Conservation (phyloP, 768 basidiomycete species). For the Boletus insuetus region DNA sequence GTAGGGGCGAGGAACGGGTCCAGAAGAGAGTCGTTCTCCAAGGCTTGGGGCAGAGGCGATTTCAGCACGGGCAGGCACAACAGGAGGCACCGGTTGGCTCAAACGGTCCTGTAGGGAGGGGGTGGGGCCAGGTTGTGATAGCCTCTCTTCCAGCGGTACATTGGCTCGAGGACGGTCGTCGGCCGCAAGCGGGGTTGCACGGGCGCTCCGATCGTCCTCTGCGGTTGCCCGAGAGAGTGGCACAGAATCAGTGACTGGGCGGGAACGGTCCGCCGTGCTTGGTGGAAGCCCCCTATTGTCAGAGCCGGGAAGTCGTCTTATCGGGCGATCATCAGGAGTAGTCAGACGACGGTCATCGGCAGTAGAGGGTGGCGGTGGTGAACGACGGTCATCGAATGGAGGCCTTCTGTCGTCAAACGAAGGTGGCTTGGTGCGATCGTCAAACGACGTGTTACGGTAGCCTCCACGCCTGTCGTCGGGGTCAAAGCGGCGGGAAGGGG, state of each 20-base stretch:
- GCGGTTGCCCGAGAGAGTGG: constrained; percentile 13
- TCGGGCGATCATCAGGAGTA: constrained; percentile 32
- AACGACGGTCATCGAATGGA: constrained; percentile 29
- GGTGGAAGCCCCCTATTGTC: constrained; percentile 12
- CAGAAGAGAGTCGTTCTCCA: constrained; percentile 42
- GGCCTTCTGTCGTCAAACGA: constrained; percentile 33
- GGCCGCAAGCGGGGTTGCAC: constrained; percentile 13
- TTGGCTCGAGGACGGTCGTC: constrained; percentile 29
- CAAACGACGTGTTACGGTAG: constrained; percentile 15
- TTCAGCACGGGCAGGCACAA: constrained; percentile 19
- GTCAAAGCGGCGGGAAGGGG: constrained; percentile 35
- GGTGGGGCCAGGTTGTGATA: constrained; percentile 32
- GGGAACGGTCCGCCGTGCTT: constrained; percentile 22
- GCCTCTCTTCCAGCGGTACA: constrained; percentile 39
- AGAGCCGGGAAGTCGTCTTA: constrained; percentile 27
- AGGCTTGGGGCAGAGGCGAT: constrained; percentile 33
- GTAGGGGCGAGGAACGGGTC: constrained; percentile 26
- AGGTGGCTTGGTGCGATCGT: constrained; percentile 25
- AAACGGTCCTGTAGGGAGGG: constrained; percentile 40
- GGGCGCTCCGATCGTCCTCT: constrained; percentile 30
- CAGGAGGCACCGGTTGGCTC: constrained; percentile 28
- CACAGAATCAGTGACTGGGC: constrained; percentile 17
- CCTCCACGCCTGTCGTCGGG: constrained; percentile 28
- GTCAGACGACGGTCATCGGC: constrained; percentile 23
- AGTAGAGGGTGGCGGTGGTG: constrained; percentile 5